phyloP scores from a whole-genome alignment of 176 grass and related monocot species.

The Guadua angustifolia region DNA sequence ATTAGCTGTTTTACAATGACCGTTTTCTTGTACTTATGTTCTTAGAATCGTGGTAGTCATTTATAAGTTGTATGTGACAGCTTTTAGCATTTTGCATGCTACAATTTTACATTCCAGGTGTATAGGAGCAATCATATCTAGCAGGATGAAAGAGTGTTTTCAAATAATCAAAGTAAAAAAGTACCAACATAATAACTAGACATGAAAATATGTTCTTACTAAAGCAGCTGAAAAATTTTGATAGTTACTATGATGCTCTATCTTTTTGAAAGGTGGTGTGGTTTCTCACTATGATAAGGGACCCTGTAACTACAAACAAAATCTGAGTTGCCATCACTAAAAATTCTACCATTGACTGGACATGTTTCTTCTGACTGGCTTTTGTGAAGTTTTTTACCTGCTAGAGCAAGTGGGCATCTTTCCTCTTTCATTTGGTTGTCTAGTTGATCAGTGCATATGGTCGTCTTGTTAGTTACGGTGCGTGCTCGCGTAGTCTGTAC shows the following conservation, averaged over 20 bases:
- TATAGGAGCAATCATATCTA: conserved; percentile 2
- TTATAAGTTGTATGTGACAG: neutral
- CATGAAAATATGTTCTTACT: conserved; percentile 1
- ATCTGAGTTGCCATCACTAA: neutral
- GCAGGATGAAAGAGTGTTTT: neutral
- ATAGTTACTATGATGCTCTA: neutral
- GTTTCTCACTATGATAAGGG: conserved; percentile 14
- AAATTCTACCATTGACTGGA: neutral
- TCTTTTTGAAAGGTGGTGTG: neutral
- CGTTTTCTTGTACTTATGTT: conserved; percentile 21
- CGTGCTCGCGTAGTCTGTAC: neutral
- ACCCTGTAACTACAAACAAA: neutral
- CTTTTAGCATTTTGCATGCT: neutral
- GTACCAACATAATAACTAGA: neutral
- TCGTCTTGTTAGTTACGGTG: neutral
- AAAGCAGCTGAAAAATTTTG: conserved; percentile 10
- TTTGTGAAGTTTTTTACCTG: neutral
- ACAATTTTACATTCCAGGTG: neutral
- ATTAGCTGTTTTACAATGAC: neutral
- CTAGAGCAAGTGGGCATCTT: conserved; percentile 16
- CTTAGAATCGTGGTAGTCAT: neutral
- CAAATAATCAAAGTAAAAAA: neutral
- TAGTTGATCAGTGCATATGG: neutral
- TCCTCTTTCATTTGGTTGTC: conserved; percentile 16
- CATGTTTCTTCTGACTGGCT: neutral